These are phyloP conservation scores for Rhytidhysteron rufulum DNA, from an alignment of 2,329 filamentous ascomycete species.

Conservation along the genomic window DNA sequence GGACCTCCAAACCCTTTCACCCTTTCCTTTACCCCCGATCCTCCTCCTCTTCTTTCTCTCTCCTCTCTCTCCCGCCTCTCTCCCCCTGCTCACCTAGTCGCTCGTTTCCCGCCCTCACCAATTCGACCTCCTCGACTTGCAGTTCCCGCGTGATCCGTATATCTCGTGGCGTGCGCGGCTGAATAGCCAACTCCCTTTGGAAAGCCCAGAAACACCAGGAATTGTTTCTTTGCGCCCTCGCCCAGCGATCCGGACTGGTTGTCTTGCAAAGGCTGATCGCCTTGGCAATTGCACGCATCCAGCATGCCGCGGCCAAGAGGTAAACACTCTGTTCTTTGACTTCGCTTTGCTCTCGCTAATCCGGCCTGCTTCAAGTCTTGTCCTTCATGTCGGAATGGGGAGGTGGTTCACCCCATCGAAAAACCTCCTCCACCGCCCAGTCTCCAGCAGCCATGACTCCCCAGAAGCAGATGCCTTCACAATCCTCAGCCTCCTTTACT, in stretches of 20 bases:
- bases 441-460: conserved; percentile 27
- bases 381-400: conserved; percentile 86
- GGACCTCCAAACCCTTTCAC: background rate
- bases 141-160: conserved; percentile 13
- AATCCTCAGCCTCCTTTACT: too few species aligned
- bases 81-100: background rate
- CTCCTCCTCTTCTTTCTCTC: conserved; percentile 1
- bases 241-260: too few species aligned
- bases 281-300: conserved; percentile 1
- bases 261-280: background rate
- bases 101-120: conserved; percentile 2
- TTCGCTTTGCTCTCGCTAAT: background rate
- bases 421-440: conserved; percentile 30
- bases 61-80: background rate
- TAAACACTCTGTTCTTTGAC: background rate
- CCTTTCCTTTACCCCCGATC: conserved; percentile 2
- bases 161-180: conserved; percentile 24
- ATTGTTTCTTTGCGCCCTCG: too few species aligned
- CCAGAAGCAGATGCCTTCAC: conserved; percentile 17
- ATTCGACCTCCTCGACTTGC: conserved; percentile 15
- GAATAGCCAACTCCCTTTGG: conserved; percentile 15
- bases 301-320: conserved; percentile 3
- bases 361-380: conserved; percentile 55
- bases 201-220: too few species aligned
- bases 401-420: conserved; percentile 32